Evolutionary conservation across 371 early-diverging fungal genomes (phyloP).

Genomic region (Lichtheimia corymbifera): DNA sequence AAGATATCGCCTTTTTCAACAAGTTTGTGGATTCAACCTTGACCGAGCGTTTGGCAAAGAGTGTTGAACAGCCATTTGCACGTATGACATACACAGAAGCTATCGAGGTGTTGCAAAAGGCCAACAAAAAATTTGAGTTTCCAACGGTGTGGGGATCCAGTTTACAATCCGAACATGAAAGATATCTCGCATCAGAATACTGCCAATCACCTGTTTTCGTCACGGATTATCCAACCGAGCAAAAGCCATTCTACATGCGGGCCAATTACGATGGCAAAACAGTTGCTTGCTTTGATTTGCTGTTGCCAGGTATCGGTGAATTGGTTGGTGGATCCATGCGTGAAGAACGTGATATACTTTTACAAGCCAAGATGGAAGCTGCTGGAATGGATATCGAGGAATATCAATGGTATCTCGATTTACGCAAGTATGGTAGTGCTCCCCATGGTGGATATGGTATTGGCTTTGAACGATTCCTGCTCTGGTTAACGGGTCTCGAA

Average conservation of each 20-base stretch:
- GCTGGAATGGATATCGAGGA: slow-evolving; percentile 66
- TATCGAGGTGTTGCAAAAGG: slow-evolving; percentile 64
- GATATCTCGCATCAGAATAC: slow-evolving; percentile 73
- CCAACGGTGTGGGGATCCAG: slow-evolving; percentile 77
- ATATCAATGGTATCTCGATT: slow-evolving; percentile 87
- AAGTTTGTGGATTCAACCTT: slow-evolving; percentile 52
- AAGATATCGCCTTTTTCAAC: slow-evolving; percentile 60
- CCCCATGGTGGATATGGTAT: slow-evolving; percentile 96
- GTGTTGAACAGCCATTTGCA: slow-evolving; percentile 58
- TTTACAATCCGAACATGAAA: slow-evolving; percentile 89
- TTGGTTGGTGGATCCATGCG: slow-evolving; percentile 90
- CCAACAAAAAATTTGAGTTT: slow-evolving; percentile 56
- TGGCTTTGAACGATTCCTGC: slow-evolving; percentile 86
- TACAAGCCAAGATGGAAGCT: slow-evolving; percentile 57
- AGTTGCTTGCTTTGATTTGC: slow-evolving; percentile 85
- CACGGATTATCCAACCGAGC: slow-evolving; percentile 79
- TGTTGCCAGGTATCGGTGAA: slow-evolving; percentile 91
- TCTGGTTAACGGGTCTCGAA: slow-evolving; percentile 78
- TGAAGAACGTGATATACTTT: slow-evolving; percentile 65
- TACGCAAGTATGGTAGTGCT: slow-evolving; percentile 79
- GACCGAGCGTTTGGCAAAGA: slow-evolving; percentile 35
- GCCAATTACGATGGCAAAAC: slow-evolving; percentile 63
- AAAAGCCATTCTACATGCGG: slow-evolving; percentile 95
- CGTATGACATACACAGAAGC: slow-evolving; percentile 87
- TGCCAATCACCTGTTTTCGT: slow-evolving; percentile 85